Conservation (phyloP, 352 stramenopile species). For the Globisporangium lucens region DNA sequence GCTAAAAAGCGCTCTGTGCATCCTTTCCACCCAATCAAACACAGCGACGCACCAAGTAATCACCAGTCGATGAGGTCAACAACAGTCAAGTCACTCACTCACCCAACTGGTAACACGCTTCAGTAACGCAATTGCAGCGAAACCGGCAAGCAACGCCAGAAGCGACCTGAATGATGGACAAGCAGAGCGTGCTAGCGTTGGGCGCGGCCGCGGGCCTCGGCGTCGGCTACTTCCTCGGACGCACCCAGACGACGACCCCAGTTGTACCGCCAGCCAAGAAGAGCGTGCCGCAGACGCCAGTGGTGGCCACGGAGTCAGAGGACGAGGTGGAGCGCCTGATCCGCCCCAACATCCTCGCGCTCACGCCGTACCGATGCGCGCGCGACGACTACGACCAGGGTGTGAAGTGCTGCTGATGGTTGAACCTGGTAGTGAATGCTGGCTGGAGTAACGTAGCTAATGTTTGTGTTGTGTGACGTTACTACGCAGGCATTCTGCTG, state of each 20-base stretch:
- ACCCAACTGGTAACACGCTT: background rate
- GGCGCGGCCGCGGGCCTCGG: slow-evolving; percentile 60
- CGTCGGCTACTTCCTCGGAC: slow-evolving; percentile 65
- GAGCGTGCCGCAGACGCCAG: background rate
- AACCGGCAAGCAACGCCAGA: background rate
- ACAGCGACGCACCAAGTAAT: background rate
- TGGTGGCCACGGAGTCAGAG: slow-evolving; percentile 13
- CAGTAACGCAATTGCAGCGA: slow-evolving; percentile 10
- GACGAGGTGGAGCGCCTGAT: slow-evolving; percentile 87
- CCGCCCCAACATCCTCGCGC: slow-evolving; percentile 94
- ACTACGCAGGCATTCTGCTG: slow-evolving; percentile 86
- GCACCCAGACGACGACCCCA: slow-evolving; percentile 26
- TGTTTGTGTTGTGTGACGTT: background rate
- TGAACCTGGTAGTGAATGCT: background rate
- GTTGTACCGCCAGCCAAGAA: background rate
- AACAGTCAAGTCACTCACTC: background rate
- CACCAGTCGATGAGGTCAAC: background rate
- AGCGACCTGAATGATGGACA: slow-evolving; percentile 39
- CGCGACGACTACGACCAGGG: slow-evolving; percentile 94
- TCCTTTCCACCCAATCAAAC: background rate
- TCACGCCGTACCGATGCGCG: slow-evolving; percentile 97
- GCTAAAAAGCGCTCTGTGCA: background rate
- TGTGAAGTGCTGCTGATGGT: background rate
- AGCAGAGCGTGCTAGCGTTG: slow-evolving; percentile 57
- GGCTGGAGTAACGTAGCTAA: background rate